Base-by-base conservation (phyloP, 2,329 filamentous ascomycete species). In the Microdochium bolleyi region DNA sequence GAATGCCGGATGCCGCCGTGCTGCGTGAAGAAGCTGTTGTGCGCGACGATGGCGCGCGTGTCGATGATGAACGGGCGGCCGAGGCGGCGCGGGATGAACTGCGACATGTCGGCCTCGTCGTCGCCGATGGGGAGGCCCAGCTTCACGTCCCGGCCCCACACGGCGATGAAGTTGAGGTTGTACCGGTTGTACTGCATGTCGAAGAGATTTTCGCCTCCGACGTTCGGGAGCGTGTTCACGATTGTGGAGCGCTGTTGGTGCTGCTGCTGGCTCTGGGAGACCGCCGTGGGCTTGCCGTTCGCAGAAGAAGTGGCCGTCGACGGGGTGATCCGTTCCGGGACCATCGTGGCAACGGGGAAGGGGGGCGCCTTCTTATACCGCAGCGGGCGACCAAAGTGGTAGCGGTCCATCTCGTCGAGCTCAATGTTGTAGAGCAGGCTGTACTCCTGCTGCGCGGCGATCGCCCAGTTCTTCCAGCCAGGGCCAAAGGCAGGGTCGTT, bases 101-200 rank as follows among this genome's bases (percentile, higher is more conserved):
- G 67, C 24, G 71, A 68, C 54, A 72, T 71, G 54, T 73, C 71
- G 49, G 76, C 69, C 60, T 79, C 76, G 52, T 76, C 74, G 21
- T 73, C 67, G 3, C 70, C 61, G 3, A 64, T 61, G 24, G 76
- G 70, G 2, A 77, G 75, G 53, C 76, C 71, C 30, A 64, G 63
- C 19, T 71, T 68, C 44, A 78, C 73, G 58, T 82, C 77, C 27
- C 67, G 67, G 21, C 77, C 76, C 67, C 75, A 72, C 51, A 83
- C 71, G 44, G 74, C 76, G 44, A 77, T 67, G 56, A 83, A 78
- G 58, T 80, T 78, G 27, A 78, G 74, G 49, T 76, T 79, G 60
- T 80, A 72, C 24, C 76, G 70, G 51, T 70, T 67, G 25, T 73
- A 76, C 19, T 76, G 71, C 49, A 77, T 77, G 53, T 77, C 72